A percentile compares a stretch with the other conserved stretches of the same genome.
These are phyloP conservation scores for Babesia ovata DNA, from an alignment of 169 alveolate species.

Conservation along the genomic window DNA sequence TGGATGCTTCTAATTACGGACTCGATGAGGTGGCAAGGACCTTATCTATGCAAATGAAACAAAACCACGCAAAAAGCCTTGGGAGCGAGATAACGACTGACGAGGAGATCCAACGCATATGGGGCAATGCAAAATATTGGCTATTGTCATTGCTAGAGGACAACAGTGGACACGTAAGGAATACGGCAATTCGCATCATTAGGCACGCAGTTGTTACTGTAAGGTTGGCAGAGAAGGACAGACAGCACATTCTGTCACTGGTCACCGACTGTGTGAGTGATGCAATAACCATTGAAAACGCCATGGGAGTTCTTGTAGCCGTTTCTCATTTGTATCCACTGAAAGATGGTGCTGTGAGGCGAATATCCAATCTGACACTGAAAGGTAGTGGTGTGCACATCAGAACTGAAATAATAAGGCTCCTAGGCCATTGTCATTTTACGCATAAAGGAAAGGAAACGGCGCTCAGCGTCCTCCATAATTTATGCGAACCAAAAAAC, in stretches of 20 bases:
- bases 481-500: conserved; percentile 6
- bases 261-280: conserved; percentile 56
- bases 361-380: conserved; percentile 49
- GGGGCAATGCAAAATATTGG: conserved; percentile 48
- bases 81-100: too few species aligned
- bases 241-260: conserved; percentile 54
- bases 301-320: conserved; percentile 22
- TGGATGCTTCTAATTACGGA: neutral
- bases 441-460: conserved; percentile 33
- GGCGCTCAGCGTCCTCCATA: conserved; percentile 15
- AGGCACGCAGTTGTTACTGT: conserved; percentile 44
- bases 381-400: conserved; percentile 38
- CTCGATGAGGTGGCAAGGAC: conserved; percentile 6
- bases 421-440: conserved; percentile 24
- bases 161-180: conserved; percentile 17
- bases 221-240: conserved; percentile 28
- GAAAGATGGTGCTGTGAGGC: conserved; percentile 62
- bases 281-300: conserved; percentile 18
- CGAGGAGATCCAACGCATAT: neutral
- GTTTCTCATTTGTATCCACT: conserved; percentile 55
- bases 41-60: too few species aligned
- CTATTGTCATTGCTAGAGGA: conserved; percentile 41
- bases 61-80: too few species aligned
- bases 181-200: conserved; percentile 35
- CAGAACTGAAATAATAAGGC: conserved; percentile 13